A percentile compares a stretch with the other conserved stretches of the same genome.
Evolutionary conservation across 2,329 filamentous ascomycete genomes (phyloP).

Genomic region (Claviceps digitariae): DNA sequence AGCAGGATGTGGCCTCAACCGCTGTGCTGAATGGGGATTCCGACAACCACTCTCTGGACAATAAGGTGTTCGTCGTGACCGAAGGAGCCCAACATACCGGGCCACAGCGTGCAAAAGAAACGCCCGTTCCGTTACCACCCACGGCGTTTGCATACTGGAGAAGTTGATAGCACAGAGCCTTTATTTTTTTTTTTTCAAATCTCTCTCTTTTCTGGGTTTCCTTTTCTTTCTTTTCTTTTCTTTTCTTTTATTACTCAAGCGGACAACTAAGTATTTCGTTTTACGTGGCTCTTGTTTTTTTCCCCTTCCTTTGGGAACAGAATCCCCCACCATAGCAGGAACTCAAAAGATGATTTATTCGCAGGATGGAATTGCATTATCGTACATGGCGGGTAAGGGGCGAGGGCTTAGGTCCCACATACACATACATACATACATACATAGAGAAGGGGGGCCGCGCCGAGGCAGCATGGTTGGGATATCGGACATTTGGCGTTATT

Average conservation of each 20-base stretch:
- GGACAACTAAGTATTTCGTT: too few relatives aligned
- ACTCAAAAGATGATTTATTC: not conserved
- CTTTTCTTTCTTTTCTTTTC: too few relatives aligned
- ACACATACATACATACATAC: too few relatives aligned
- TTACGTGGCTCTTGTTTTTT: too few relatives aligned
- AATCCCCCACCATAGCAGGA: not conserved
- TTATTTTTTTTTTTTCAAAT: too few relatives aligned
- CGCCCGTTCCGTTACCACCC: not conserved
- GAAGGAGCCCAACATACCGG: not conserved
- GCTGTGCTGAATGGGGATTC: not conserved
- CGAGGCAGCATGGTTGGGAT: not conserved
- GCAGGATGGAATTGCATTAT: not conserved
- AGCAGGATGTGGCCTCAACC: not conserved
- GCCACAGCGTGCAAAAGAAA: not conserved
- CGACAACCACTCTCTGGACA: not conserved
- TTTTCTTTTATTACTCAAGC: not conserved
- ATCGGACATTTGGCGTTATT: not conserved
- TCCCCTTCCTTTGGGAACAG: too few relatives aligned
- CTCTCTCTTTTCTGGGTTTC: too few relatives aligned
- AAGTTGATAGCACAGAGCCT: not conserved
- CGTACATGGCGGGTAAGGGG: not conserved
- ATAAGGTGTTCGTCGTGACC: slow-evolving; percentile 13
- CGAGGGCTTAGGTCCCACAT: too few relatives aligned
- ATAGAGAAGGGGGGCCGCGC: too few relatives aligned
- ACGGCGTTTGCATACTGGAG: not conserved